A percentile compares a stretch with the other conserved stretches of the same genome.
These are phyloP conservation scores for Cucurbita ficifolia DNA, from an alignment of 306 rosid genomes.

Conservation along the genomic window DNA sequence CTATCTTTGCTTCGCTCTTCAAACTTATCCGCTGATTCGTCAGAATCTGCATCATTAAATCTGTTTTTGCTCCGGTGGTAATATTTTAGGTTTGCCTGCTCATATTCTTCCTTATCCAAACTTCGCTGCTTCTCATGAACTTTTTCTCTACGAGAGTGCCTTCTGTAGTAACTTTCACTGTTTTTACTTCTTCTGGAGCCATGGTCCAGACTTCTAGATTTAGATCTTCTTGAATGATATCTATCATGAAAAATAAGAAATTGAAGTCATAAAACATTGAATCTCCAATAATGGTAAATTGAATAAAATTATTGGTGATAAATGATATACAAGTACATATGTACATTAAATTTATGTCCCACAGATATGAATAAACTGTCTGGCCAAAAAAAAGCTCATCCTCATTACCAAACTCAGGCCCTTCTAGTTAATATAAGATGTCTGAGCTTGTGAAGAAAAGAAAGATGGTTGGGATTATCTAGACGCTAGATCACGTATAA, in stretches of 20 bases:
- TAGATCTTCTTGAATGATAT: constrained; percentile 36
- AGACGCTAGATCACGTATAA: not conserved
- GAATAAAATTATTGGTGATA: not conserved
- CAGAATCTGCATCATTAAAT: constrained; percentile 25
- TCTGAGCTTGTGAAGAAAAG: not conserved
- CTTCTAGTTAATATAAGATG: not conserved
- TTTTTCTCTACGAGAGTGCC: not conserved
- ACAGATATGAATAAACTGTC: not conserved
- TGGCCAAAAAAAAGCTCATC: not conserved
- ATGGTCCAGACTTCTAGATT: constrained; percentile 35
- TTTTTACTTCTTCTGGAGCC: constrained; percentile 28
- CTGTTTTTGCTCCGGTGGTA: constrained; percentile 19
- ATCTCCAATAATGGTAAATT: not conserved
- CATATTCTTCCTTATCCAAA: constrained; percentile 18
- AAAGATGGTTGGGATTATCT: not conserved
- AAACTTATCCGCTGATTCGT: constrained; percentile 28
- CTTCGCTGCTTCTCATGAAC: constrained; percentile 18
- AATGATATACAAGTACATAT: not conserved
- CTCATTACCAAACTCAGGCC: not conserved
- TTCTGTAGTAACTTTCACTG: not conserved
- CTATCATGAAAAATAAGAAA: constrained; percentile 23
- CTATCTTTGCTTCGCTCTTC: constrained; percentile 10
- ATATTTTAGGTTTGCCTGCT: constrained; percentile 11
- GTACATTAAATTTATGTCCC: not conserved
- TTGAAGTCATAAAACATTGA: not conserved